Evolutionary conservation across 2,329 filamentous ascomycete genomes (phyloP), one percentile per base, ranked within the genome.

Genomic region (Colletotrichum sp.): DNA sequence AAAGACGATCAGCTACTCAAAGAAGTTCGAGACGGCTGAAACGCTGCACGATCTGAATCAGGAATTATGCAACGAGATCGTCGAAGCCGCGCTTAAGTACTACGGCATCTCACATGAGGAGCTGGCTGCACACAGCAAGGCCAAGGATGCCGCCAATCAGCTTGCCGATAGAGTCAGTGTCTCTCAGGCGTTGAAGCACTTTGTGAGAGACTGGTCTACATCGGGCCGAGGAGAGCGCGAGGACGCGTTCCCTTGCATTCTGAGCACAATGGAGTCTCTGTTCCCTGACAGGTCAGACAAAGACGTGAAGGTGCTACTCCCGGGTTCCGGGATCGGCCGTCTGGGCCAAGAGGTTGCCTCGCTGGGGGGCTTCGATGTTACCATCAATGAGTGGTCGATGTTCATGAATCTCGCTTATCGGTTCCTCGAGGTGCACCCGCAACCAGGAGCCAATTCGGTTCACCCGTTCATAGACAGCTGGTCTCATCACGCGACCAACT

Each of bases 371-470:
- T 89, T 90, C 71, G 83, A 90, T 28, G 89, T 91, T 0, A 89
- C 88, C 0, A 82, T 87, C 69, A 92, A 91, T 77, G 90, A 92
- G 80, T 91, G 88, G 87, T 91, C 89, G 1, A 87, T 88, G 81
- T 91, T 88, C 76, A 90, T 91, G 87, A 91, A 90, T 73, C 76
- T 89, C 2, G 87, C 85, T 1, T 91, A 91, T 76, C 86, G 89
- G 2, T 90, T 87, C 76, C 79, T 91, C 7, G 84, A 87, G 55
- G 79, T 80, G 6, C 78, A 83, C 55, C 77, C 80, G 5, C n/a
- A 55, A 1, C 65, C 78, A 0, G 72, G 80, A 6, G 77, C 82
- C 3, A 78, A 83, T 9, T 79, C 79, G 0, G 78, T 91, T 15
- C 83, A 91, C 76, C 90, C 90, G 0, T 92, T 91, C 74, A 80